Percentiles rank a stretch among this genome's conserved stretches.
Conservation (phyloP, 768 basidiomycete species). For the Hericium erinaceus region DNA sequence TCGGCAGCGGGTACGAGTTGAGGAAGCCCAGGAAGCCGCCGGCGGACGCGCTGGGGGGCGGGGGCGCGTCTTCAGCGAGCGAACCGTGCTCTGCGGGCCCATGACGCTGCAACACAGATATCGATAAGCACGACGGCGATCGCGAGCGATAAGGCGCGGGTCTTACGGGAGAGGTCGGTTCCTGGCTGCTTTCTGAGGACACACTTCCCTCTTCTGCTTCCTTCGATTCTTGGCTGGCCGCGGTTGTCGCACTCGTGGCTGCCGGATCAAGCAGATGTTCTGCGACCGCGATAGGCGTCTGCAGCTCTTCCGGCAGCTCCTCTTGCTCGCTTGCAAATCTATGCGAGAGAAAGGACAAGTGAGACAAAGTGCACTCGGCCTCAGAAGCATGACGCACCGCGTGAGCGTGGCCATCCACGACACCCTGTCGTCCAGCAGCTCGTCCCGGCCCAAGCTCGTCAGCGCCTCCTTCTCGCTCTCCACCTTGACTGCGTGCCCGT, state of each 20-base stretch:
- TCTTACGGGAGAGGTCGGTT: slow-evolving; percentile 6
- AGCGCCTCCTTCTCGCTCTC: slow-evolving; percentile 70
- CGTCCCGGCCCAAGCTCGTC: slow-evolving; percentile 63
- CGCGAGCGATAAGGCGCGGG: not conserved
- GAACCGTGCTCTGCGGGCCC: slow-evolving; percentile 15
- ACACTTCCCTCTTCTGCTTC: slow-evolving; percentile 7
- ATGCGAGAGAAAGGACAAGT: slow-evolving; percentile 1
- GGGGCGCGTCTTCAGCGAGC: slow-evolving; percentile 13
- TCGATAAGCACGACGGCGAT: not conserved
- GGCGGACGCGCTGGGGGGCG: slow-evolving; percentile 17
- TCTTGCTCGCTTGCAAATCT: slow-evolving; percentile 38
- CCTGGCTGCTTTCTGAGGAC: slow-evolving; percentile 6
- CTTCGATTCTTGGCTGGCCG: slow-evolving; percentile 12
- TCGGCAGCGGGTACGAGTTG: slow-evolving; percentile 42
- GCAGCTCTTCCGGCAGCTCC: slow-evolving; percentile 51
- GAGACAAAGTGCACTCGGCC: slow-evolving; percentile 5
- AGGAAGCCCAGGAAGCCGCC: slow-evolving; percentile 50
- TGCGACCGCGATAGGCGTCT: slow-evolving; percentile 50
- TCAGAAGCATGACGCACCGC: slow-evolving; percentile 37
- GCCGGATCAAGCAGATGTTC: slow-evolving; percentile 44
- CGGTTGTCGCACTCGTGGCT: slow-evolving; percentile 11
- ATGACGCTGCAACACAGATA: not conserved
- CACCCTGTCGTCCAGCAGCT: slow-evolving; percentile 64
- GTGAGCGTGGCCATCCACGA: slow-evolving; percentile 58
- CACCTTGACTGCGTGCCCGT: slow-evolving; percentile 34